phyloP scores from a whole-genome alignment of 1,139 yeast genomes.

The Nakaseomyces nivariensis region DNA sequence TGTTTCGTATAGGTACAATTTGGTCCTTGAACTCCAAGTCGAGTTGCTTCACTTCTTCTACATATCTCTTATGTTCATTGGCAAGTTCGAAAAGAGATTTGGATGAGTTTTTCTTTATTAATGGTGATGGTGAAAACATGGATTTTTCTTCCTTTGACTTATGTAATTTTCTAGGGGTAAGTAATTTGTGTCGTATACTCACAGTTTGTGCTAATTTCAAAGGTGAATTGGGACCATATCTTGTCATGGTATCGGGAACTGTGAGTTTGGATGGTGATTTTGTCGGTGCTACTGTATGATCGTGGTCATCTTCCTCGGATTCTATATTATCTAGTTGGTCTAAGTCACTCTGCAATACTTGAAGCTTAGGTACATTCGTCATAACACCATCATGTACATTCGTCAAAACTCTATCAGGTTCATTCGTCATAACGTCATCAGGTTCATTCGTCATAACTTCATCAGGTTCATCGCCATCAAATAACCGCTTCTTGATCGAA shows the following conservation, averaged over 20 bases:
- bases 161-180: slow-evolving; percentile 5
- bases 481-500: background rate
- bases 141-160: background rate
- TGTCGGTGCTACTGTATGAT: background rate
- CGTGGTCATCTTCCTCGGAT: background rate
- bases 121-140: slow-evolving; percentile 24
- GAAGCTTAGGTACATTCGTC: background rate
- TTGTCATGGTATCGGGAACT: background rate
- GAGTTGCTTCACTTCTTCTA: slow-evolving; percentile 14
- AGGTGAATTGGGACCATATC: slow-evolving; percentile 28
- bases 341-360: background rate
- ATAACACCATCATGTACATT: background rate
- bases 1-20: background rate
- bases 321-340: background rate
- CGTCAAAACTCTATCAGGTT: too few relatives aligned
- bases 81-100: slow-evolving; percentile 22
- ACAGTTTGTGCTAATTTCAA: slow-evolving; percentile 16
- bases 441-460: too few relatives aligned
- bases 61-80: slow-evolving; percentile 18
- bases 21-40: background rate
- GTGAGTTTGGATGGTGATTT: background rate
- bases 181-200: slow-evolving; percentile 7
- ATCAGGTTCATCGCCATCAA: background rate
- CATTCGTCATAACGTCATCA: too few relatives aligned
- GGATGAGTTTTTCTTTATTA: slow-evolving; percentile 21